These are phyloP conservation scores for Alternaria triticimaculans DNA, from an alignment of 2,329 filamentous ascomycete species.

Conservation along the genomic window DNA sequence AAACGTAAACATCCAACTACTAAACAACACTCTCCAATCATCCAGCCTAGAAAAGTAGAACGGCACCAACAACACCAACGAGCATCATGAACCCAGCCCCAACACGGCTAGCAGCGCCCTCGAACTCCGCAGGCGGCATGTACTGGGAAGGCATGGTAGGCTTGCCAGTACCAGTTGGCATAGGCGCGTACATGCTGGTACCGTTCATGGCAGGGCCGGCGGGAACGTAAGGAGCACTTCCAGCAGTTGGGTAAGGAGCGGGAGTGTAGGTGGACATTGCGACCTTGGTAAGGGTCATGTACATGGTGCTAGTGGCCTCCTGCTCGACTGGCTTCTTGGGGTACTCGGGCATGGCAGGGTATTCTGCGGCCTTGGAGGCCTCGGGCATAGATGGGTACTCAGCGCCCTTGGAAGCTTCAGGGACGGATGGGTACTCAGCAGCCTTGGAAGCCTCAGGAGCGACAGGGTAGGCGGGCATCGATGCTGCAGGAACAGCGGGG, in stretches of 20 bases:
- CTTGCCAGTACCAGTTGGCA: slow-evolving; percentile 21
- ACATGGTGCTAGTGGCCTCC: slow-evolving; percentile 9
- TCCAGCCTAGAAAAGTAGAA: slow-evolving; percentile 28
- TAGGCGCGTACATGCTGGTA: slow-evolving; percentile 15
- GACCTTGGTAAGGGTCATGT: slow-evolving; percentile 34
- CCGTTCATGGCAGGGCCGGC: slow-evolving; percentile 12
- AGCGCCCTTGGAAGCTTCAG: neutral
- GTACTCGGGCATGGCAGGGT: slow-evolving; percentile 12
- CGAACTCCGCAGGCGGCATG: slow-evolving; percentile 24
- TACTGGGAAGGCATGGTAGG: slow-evolving; percentile 19
- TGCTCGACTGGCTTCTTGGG: slow-evolving; percentile 22
- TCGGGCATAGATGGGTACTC: slow-evolving; percentile 2
- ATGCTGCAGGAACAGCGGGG: neutral
- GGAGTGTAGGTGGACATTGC: slow-evolving; percentile 19
- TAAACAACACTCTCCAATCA: neutral
- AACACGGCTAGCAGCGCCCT: slow-evolving; percentile 34
- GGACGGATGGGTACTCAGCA: neutral
- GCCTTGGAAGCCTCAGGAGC: slow-evolving; percentile 5
- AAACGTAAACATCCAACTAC: slow-evolving; percentile 4
- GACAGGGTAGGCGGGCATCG: slow-evolving; percentile 4
- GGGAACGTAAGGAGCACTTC: slow-evolving; percentile 9
- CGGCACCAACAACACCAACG: slow-evolving; percentile 25
- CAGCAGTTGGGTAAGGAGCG: slow-evolving; percentile 15
- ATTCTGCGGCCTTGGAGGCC: slow-evolving; percentile 1
- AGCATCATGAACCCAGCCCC: slow-evolving; percentile 28